Percentiles rank a stretch among this genome's conserved stretches.
These are phyloP conservation scores for Boletus reticuloceps DNA, from an alignment of 768 basidiomycete species.

Conservation along the genomic window DNA sequence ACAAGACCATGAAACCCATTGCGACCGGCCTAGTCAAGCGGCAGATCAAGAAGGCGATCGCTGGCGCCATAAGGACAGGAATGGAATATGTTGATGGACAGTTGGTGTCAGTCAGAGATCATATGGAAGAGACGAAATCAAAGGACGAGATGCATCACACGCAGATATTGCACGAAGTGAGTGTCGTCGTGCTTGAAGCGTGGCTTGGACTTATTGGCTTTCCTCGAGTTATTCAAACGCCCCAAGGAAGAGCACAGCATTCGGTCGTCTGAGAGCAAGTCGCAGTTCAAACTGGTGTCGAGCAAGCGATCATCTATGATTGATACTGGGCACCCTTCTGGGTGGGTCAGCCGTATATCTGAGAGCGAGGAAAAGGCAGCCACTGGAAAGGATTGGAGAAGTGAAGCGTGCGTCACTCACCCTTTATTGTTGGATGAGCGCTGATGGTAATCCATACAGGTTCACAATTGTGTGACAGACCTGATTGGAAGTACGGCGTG, in stretches of 20 bases:
- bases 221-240: conserved; percentile 52
- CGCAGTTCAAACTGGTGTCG: conserved; percentile 79
- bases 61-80: conserved; percentile 71
- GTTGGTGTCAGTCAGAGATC: conserved; percentile 81
- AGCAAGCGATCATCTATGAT: conserved; percentile 71
- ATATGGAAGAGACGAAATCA: conserved; percentile 62
- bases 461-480: conserved; percentile 10
- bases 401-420: conserved; percentile 40
- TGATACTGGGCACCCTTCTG: conserved; percentile 60
- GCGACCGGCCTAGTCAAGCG: conserved; percentile 83
- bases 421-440: neutral
- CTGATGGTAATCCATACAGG: conserved; percentile 7
- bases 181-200: neutral
- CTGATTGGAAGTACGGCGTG: too few relatives aligned
- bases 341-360: conserved; percentile 65
- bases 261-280: conserved; percentile 41
- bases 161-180: conserved; percentile 60
- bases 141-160: conserved; percentile 39
- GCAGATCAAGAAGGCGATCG: conserved; percentile 56
- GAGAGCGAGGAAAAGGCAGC: conserved; percentile 41
- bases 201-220: neutral
- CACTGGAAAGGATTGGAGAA: conserved; percentile 51
- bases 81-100: conserved; percentile 89
- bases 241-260: conserved; percentile 48
- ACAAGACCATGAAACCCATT: conserved; percentile 79